These are phyloP conservation scores for Chalciporus chontae DNA, from an alignment of 768 basidiomycete genomes.

Conservation along the genomic window DNA sequence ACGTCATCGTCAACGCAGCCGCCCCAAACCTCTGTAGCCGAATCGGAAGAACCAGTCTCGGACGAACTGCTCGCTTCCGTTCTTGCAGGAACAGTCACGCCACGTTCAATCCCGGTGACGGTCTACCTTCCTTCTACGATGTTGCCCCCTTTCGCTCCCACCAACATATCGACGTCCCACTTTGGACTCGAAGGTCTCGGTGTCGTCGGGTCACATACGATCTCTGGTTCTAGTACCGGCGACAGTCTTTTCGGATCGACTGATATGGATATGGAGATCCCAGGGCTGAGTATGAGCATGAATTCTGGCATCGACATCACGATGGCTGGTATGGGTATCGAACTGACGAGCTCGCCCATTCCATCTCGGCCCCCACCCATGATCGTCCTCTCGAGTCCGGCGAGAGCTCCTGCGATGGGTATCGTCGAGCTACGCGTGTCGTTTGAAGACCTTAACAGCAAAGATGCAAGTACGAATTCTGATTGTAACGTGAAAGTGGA, in stretches of 20 bases:
- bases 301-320: constrained; percentile 27
- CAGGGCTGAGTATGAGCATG: constrained; percentile 34
- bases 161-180: constrained; percentile 15
- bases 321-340: constrained; percentile 30
- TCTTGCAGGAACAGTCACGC: constrained; percentile 48
- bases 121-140: constrained; percentile 50
- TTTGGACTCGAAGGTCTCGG: constrained; percentile 28
- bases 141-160: constrained; percentile 19
- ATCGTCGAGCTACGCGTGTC: constrained; percentile 61
- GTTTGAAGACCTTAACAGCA: constrained; percentile 45
- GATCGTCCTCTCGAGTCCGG: constrained; percentile 66
- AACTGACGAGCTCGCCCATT: constrained; percentile 31
- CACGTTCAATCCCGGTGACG: constrained; percentile 60
- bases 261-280: constrained; percentile 35
- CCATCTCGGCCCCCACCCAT: constrained; percentile 41
- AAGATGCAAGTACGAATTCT: constrained; percentile 8
- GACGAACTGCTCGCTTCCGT: constrained; percentile 61
- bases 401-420: constrained; percentile 60
- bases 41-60: constrained; percentile 35
- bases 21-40: constrained; percentile 18
- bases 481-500: constrained; percentile 26
- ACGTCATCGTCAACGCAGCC: not conserved
- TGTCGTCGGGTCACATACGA: constrained; percentile 23
- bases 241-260: constrained; percentile 30
- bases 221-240: constrained; percentile 21